These are phyloP conservation scores for Alternaria solani DNA, from an alignment of 2,329 filamentous ascomycete genomes.

Conservation along the genomic window DNA sequence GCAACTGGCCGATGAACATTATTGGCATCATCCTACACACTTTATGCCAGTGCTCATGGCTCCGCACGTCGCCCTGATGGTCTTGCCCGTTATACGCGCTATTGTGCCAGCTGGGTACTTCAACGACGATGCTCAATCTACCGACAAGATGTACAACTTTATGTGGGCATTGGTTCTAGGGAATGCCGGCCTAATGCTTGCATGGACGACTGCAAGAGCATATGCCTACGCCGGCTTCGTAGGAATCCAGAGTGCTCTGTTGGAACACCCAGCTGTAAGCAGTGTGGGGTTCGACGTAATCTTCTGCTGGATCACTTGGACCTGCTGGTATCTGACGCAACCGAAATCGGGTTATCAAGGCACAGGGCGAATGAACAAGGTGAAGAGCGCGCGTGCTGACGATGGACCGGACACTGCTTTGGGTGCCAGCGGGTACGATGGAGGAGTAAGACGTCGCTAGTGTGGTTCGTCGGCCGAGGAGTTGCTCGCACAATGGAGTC, in stretches of 20 bases:
- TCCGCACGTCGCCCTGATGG: slow-evolving; percentile 41
- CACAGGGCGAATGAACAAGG: neutral
- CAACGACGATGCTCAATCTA: slow-evolving; percentile 26
- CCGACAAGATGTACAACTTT: slow-evolving; percentile 32
- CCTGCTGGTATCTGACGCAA: slow-evolving; percentile 38
- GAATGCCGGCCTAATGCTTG: slow-evolving; percentile 24
- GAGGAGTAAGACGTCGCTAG: slow-evolving; percentile 28
- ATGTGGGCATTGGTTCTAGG: slow-evolving; percentile 33
- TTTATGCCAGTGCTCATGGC: slow-evolving; percentile 42
- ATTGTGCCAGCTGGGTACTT: slow-evolving; percentile 33
- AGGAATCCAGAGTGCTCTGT: slow-evolving; percentile 33
- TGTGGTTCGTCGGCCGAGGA: neutral
- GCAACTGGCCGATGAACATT: slow-evolving; percentile 36
- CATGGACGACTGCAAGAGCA: slow-evolving; percentile 20
- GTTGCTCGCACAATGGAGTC: neutral
- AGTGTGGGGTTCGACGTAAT: slow-evolving; percentile 48
- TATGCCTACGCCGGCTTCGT: slow-evolving; percentile 29
- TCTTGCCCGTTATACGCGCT: slow-evolving; percentile 35
- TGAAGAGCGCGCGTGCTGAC: slow-evolving; percentile 3
- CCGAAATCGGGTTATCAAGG: slow-evolving; percentile 1
- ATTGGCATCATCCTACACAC: slow-evolving; percentile 34
- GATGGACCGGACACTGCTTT: slow-evolving; percentile 14
- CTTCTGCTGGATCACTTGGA: slow-evolving; percentile 50
- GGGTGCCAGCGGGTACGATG: slow-evolving; percentile 14
- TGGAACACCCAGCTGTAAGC: slow-evolving; percentile 47